Evolutionary conservation across 1,284 basidiomycete genomes (phyloP).

Genomic region (Apiotrichum veenhuisii): DNA sequence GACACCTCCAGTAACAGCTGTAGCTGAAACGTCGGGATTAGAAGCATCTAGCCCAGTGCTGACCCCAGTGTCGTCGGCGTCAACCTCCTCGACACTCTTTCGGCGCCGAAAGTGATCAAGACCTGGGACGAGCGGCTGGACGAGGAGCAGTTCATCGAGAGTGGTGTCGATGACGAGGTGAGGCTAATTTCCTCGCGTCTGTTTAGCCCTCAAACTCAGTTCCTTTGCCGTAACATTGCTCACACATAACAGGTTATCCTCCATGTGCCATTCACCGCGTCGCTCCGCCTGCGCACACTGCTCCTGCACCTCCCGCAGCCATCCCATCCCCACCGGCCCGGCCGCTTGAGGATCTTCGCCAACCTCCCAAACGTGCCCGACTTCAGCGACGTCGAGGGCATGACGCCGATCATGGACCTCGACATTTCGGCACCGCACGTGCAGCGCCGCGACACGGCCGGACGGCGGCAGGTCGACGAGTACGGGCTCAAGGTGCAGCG

Average conservation of each 20-base stretch:
- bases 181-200: no score
- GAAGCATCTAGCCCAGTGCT: constrained; percentile 3
- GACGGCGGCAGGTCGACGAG: constrained; percentile 46
- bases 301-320: constrained; percentile 43
- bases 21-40: no score
- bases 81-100: constrained; percentile 37
- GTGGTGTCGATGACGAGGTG: constrained; percentile 50
- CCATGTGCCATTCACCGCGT: constrained; percentile 47
- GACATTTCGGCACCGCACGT: constrained; percentile 34
- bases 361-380: constrained; percentile 45
- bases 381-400: constrained; percentile 44
- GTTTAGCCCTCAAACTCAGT: not conserved
- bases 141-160: constrained; percentile 42
- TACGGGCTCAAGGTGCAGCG: constrained; percentile 50
- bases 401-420: constrained; percentile 47
- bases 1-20: no score
- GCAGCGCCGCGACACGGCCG: constrained; percentile 30
- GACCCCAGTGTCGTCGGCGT: constrained; percentile 43
- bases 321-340: constrained; percentile 42
- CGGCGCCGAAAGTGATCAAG: constrained; percentile 48
- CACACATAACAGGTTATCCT: constrained; percentile 40
- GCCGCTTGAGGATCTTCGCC: constrained; percentile 39
- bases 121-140: constrained; percentile 48
- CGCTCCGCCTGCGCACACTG: constrained; percentile 44
- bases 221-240: not conserved